Evolutionary conservation across 2,329 filamentous ascomycete genomes (phyloP), one percentile per base, ranked within the genome.

Genomic region (Biscogniauxia mediterranea): DNA sequence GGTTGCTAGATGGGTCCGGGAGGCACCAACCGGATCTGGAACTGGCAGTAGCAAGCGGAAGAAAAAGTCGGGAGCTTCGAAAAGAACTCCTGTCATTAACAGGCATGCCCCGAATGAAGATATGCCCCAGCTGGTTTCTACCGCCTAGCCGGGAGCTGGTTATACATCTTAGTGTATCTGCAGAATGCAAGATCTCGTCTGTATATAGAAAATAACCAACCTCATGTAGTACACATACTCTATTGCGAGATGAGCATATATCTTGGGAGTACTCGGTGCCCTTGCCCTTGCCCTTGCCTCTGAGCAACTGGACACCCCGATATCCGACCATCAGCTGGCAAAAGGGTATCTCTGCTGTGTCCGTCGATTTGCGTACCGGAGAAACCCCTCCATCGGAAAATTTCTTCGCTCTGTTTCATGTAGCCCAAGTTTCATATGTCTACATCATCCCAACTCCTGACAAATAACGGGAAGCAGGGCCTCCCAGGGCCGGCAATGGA

Each of bases 1-100:
- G 19, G 85, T 94, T 61, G 84, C 87, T 0, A 77, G 84, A 51
- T 95, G 91, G 91, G 83, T 94, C 21, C 76, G 77, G 55, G 81
- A 88, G 61, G 86, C 84, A 0, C 85, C 84, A 5, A 63, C 72
- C 21, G 69, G 69, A 23, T 68, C 71, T 9, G 71, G 69, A 23
- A 62, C 61, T 11, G 70, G 71, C 23, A 65, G 19, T 15, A 65
- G 65, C 53, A 74, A 70, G 61, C 71, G 71, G 52, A 74, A 73
- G 68, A 74, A 74, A 68, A 74, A 73, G 62, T 52, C 71, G 38
- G 64, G 60, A 9, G 26, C 68, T 13, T 20, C 59, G 28, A 72
- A 70, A 58, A 69, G 67, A 55, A 38, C 60, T 28, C 53, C 64
- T 17, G 56, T 61, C 25, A 56, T 52, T 19, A 67, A 67, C 21